A percentile compares a stretch with the other conserved stretches of the same genome.
phyloP scores from a whole-genome alignment of 2,329 filamentous ascomycete genomes.

The Parascedosporium putredinis region DNA sequence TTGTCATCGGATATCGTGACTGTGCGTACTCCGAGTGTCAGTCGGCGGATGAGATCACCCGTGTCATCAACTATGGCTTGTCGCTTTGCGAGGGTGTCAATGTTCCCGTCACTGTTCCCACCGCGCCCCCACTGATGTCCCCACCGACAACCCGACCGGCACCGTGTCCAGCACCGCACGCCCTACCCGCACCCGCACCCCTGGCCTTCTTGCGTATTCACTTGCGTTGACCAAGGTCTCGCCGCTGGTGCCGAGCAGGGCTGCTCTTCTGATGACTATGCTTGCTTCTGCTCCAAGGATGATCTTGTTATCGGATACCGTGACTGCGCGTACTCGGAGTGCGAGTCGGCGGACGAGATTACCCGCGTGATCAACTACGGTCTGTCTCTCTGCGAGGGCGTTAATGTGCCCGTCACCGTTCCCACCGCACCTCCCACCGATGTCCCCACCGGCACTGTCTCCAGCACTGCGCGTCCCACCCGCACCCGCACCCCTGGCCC shows the following conservation, averaged over 20 bases:
- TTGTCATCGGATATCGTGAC: background rate
- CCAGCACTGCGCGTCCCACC: constrained; percentile 1
- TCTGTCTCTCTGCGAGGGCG: background rate
- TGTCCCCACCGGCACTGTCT: too few species aligned
- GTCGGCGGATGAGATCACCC: background rate
- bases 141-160: background rate
- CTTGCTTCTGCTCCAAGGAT: background rate
- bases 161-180: background rate
- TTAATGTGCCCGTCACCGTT: background rate
- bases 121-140: constrained; percentile 4
- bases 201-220: constrained; percentile 6
- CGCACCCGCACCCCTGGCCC: constrained; percentile 5
- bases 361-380: background rate
- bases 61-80: background rate
- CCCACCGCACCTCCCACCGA: too few species aligned
- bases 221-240: background rate
- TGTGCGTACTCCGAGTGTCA: background rate
- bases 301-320: background rate
- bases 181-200: constrained; percentile 2
- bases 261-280: background rate
- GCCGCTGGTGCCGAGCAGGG: background rate
- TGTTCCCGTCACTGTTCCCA: background rate
- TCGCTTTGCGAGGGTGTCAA: constrained; percentile 2
- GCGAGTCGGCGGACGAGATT: background rate
- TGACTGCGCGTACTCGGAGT: background rate